Evolutionary conservation across 2,329 filamentous ascomycete genomes (phyloP).

Genomic region (Rhynchosporium secalis): DNA sequence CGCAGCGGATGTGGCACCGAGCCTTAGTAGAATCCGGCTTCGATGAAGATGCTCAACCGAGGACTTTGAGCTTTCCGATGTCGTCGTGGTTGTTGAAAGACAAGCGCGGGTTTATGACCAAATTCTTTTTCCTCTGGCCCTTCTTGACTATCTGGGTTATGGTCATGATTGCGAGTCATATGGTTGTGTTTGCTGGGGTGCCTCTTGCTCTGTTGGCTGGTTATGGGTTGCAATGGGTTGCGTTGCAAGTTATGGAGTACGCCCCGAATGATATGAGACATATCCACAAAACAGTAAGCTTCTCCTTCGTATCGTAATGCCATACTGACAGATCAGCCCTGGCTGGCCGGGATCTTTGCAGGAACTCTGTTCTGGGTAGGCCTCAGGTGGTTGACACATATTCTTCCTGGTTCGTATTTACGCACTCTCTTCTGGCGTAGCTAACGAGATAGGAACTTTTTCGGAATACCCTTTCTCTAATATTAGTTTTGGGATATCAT

Average conservation of each 20-base stretch:
- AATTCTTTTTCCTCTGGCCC: slow-evolving; percentile 89
- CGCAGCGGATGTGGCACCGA: slow-evolving; percentile 75
- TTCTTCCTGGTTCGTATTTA: slow-evolving; percentile 65
- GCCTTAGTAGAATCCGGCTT: slow-evolving; percentile 84
- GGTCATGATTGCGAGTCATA: slow-evolving; percentile 69
- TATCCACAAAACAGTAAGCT: slow-evolving; percentile 79
- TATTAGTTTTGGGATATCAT: slow-evolving; percentile 66
- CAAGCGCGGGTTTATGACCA: slow-evolving; percentile 73
- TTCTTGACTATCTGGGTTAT: slow-evolving; percentile 73
- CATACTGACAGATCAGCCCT: slow-evolving; percentile 61
- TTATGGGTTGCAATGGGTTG: slow-evolving; percentile 74
- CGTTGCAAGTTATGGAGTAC: slow-evolving; percentile 75
- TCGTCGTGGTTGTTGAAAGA: slow-evolving; percentile 75
- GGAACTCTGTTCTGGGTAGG: slow-evolving; percentile 81
- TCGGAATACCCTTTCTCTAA: slow-evolving; percentile 72
- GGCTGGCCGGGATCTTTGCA: slow-evolving; percentile 90
- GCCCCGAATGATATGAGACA: slow-evolving; percentile 85
- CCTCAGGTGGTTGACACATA: slow-evolving; percentile 69
- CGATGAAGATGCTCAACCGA: slow-evolving; percentile 72
- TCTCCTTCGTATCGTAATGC: not conserved
- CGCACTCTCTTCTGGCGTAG: slow-evolving; percentile 20
- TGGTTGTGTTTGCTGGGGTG: slow-evolving; percentile 74
- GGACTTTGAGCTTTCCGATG: slow-evolving; percentile 68
- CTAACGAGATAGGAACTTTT: slow-evolving; percentile 60
- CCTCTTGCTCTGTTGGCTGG: slow-evolving; percentile 66